These are phyloP conservation scores for Tylopilus rubrobrunneus DNA, from an alignment of 768 basidiomycete species.

Conservation along the genomic window DNA sequence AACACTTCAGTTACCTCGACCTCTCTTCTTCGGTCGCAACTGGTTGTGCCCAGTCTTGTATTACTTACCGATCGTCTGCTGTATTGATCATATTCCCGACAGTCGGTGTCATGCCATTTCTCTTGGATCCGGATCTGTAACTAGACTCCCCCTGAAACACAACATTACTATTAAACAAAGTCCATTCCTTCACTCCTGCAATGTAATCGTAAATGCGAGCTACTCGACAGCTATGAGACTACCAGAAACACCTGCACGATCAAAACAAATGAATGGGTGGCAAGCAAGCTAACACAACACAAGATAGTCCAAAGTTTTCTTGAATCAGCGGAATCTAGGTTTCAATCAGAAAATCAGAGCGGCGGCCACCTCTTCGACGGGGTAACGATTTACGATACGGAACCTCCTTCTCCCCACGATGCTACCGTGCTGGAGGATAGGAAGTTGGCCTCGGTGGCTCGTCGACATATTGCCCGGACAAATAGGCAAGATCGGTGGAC, in stretches of 20 bases:
- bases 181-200: background rate
- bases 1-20: conserved; percentile 11
- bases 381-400: background rate
- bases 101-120: conserved; percentile 3
- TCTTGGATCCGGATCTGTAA: conserved; percentile 3
- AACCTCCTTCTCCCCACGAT: background rate
- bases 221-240: background rate
- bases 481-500: conserved; percentile 11
- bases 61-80: conserved; percentile 19
- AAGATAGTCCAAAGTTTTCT: conserved; percentile 6
- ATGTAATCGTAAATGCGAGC: background rate
- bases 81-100: conserved; percentile 15
- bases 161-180: background rate
- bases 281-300: background rate
- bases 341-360: background rate
- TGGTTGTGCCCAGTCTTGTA: conserved; percentile 21
- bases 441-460: conserved; percentile 1
- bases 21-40: conserved; percentile 1
- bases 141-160: conserved; percentile 10
- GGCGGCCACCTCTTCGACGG: background rate
- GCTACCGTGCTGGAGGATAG: conserved; percentile 13
- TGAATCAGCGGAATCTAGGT: background rate
- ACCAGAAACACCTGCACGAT: conserved; percentile 1
- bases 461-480: conserved; percentile 6
- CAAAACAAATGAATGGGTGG: conserved; percentile 4